Base-by-base conservation (phyloP, 768 basidiomycete species). In the Boletus rufocinnamomeus region DNA sequence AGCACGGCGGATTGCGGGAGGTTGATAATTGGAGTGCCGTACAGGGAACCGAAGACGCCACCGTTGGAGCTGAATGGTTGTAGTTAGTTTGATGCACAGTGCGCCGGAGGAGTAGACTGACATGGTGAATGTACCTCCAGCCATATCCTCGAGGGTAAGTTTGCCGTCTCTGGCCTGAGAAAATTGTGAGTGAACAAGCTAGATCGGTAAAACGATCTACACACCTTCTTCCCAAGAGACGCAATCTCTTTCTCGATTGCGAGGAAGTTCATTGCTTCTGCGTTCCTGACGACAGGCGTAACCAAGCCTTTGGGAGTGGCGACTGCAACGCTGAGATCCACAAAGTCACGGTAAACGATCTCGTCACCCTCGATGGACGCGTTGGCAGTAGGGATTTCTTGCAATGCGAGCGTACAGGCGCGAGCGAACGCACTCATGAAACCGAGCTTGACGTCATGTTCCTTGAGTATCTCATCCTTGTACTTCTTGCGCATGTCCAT, bases 11-110 rank as follows among this genome's bases (percentile, higher is more conserved):
- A 77, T 73, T 98, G 96, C 5, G 95, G 96, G 46, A 95, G 79
- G 80, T 98, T 98, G 77, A 98, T 96, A 70, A 99, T 99, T 38
- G 96, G 96, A n/a, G 96, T 99, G 41, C 96, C 96, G 69, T 89
- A 97, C 50, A 99, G 79, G 50, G 93, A 96, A 45, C 96, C 96
- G 69, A 99, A 99, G 72, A 99, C 96, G 66, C 96, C 96, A 46
- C 96, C 97, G 70, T 99, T 99, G 41, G 97, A 98, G 74, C 94
- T 96, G 61, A 25, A 59, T 9, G 8, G n/a, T 9, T 9, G 13
- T 23, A 2, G 35, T 61, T 40, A 66, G 44, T 53, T 35, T 1
- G 4, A 37, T 57, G 16, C 10, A 13, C 14, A 49, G 21, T n/a
- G n/a, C 4, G 44, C 35, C 27, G 40, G 11, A 57, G 27, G 10